A percentile compares a stretch with the other conserved stretches of the same genome.
Conservation (phyloP, 805 yeast species). For the Kregervanrija pseudodelftensis region DNA sequence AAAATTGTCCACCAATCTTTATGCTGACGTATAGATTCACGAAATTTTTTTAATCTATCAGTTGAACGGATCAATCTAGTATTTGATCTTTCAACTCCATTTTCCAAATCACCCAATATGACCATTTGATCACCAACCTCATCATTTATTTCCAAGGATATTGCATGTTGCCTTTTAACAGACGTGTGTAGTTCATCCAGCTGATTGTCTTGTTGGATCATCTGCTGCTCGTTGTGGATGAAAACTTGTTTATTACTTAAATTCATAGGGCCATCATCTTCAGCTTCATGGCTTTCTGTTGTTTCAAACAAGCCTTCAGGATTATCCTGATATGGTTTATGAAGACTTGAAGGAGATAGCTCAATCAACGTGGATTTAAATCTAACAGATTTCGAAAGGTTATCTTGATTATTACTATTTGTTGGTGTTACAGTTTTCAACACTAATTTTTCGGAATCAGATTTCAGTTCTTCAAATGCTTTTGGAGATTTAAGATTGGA, state of each 20-base stretch:
- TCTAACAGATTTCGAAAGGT: constrained; percentile 12
- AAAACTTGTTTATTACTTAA: constrained; percentile 26
- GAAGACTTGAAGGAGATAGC: constrained; percentile 6
- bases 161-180: constrained; percentile 35
- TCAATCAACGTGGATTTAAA: constrained; percentile 18
- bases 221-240: constrained; percentile 37
- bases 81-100: constrained; percentile 36
- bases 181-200: constrained; percentile 35
- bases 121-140: constrained; percentile 44
- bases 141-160: constrained; percentile 39
- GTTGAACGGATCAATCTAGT: constrained; percentile 35
- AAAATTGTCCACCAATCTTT: constrained; percentile 44
- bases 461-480: background rate
- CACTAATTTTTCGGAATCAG: background rate
- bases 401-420: background rate
- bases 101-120: constrained; percentile 43
- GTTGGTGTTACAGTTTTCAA: background rate
- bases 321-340: constrained; percentile 5
- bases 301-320: background rate
- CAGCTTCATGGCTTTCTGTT: constrained; percentile 1
- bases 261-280: constrained; percentile 4
- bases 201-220: constrained; percentile 39
- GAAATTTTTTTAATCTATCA: constrained; percentile 32
- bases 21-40: constrained; percentile 36
- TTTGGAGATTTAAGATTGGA: background rate